These are phyloP conservation scores for Neonectria sp. DNA, from an alignment of 2,329 filamentous ascomycete species.

Conservation along the genomic window DNA sequence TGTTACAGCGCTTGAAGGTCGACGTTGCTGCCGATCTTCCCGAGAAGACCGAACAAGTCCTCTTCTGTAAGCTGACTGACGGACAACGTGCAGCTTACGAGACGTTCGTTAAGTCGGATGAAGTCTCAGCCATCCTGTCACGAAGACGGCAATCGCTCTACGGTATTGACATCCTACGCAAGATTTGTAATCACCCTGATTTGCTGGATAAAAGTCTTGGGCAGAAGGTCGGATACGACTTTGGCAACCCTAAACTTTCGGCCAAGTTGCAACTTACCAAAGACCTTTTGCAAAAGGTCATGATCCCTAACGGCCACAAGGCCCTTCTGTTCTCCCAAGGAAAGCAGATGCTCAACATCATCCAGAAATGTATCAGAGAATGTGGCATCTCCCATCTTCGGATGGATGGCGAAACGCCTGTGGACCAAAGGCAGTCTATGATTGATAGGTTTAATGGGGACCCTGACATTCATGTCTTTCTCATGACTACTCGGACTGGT, in stretches of 20 bases:
- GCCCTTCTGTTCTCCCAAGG: conserved; percentile 94
- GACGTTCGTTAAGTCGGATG: conserved; percentile 84
- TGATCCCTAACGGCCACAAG: conserved; percentile 93
- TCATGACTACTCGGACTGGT: conserved; percentile 95
- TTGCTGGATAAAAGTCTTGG: conserved; percentile 75
- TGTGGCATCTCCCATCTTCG: conserved; percentile 82
- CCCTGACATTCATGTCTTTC: conserved; percentile 85
- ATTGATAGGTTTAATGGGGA: conserved; percentile 95
- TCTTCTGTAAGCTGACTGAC: conserved; percentile 92
- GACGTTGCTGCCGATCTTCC: conserved; percentile 95
- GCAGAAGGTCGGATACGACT: conserved; percentile 77
- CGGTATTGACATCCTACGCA: conserved; percentile 92
- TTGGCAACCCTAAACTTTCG: conserved; percentile 84
- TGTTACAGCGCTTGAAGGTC: conserved; percentile 91
- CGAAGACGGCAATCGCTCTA: conserved; percentile 85
- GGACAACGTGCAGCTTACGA: conserved; percentile 86
- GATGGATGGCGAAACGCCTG: conserved; percentile 94
- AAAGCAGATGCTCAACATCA: conserved; percentile 94
- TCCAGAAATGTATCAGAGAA: conserved; percentile 85
- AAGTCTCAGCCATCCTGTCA: conserved; percentile 86
- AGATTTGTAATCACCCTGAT: conserved; percentile 98
- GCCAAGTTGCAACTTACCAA: conserved; percentile 98
- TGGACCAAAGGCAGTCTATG: conserved; percentile 89
- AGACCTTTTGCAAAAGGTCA: conserved; percentile 83
- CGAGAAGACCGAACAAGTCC: conserved; percentile 94